Evolutionary conservation across 352 stramenopile species (phyloP).

Genomic region (Phytophthora fragariae): DNA sequence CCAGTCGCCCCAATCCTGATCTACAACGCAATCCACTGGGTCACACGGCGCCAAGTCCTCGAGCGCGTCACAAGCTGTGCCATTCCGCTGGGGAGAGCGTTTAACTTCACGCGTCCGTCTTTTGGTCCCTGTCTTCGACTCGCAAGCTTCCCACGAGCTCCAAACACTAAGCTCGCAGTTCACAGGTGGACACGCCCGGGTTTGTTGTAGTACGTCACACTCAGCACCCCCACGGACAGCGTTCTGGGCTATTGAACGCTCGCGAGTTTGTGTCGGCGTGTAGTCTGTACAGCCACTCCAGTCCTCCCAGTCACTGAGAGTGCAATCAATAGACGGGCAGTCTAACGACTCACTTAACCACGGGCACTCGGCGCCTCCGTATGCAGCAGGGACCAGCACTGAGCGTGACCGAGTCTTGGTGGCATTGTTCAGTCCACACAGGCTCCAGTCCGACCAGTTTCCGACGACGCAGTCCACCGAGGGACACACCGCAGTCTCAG

Average conservation of each 20-base stretch:
- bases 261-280: slow-evolving; percentile 53
- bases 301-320: slow-evolving; percentile 42
- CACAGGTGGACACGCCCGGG: slow-evolving; percentile 45
- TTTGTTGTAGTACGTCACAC: slow-evolving; percentile 42
- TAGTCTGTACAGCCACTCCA: slow-evolving; percentile 58
- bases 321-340: slow-evolving; percentile 61
- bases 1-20: slow-evolving; percentile 52
- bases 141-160: slow-evolving; percentile 38
- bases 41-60: slow-evolving; percentile 45
- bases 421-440: slow-evolving; percentile 35
- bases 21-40: slow-evolving; percentile 51
- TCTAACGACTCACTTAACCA: slow-evolving; percentile 32
- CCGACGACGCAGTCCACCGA: slow-evolving; percentile 49
- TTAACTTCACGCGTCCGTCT: slow-evolving; percentile 28
- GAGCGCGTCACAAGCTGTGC: slow-evolving; percentile 38
- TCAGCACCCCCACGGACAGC: slow-evolving; percentile 43
- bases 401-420: slow-evolving; percentile 42
- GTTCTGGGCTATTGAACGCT: slow-evolving; percentile 45
- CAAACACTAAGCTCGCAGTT: slow-evolving; percentile 53
- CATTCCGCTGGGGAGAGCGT: slow-evolving; percentile 37
- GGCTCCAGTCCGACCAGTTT: slow-evolving; percentile 47
- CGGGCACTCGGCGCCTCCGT: slow-evolving; percentile 42
- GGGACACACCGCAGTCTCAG: slow-evolving; percentile 44
- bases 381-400: slow-evolving; percentile 30
- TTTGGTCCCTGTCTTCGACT: slow-evolving; percentile 37